phyloP scores from a whole-genome alignment of 202 grass and related monocot genomes.

The Setaria viridis region DNA sequence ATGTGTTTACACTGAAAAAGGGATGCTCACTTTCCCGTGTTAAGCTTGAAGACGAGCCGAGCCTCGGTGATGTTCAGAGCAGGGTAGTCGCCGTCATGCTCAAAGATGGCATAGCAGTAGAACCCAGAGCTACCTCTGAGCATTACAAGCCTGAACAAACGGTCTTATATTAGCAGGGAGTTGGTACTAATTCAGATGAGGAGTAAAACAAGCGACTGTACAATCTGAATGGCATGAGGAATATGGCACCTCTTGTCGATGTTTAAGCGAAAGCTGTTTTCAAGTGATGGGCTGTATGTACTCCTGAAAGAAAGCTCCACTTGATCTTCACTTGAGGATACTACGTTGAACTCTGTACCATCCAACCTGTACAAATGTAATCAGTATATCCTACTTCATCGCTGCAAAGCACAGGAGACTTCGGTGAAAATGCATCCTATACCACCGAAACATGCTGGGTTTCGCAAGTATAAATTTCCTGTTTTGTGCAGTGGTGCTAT shows the following conservation, averaged over 20 bases:
- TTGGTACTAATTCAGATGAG: neutral
- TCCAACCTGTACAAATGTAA: neutral
- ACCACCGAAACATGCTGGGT: neutral
- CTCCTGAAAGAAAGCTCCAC: constrained; percentile 71
- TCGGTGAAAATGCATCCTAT: neutral
- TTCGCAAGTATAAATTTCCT: too few species aligned
- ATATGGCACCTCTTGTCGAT: constrained; percentile 51
- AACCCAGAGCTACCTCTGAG: constrained; percentile 76
- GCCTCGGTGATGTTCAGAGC: constrained; percentile 52
- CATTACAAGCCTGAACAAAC: constrained; percentile 57
- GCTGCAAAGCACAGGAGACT: too few species aligned
- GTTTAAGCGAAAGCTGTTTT: constrained; percentile 31
- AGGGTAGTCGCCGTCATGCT: constrained; percentile 52
- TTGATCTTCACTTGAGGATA: constrained; percentile 47
- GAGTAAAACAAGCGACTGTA: neutral
- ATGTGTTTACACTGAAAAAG: neutral
- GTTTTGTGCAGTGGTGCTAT: too few species aligned
- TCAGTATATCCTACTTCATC: neutral
- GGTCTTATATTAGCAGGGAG: neutral
- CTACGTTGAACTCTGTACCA: constrained; percentile 50
- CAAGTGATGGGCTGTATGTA: constrained; percentile 44
- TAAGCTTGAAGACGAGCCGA: constrained; percentile 76
- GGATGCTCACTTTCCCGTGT: constrained; percentile 37
- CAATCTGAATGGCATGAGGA: neutral
- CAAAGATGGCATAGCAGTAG: constrained; percentile 74